Conservation (phyloP, 768 basidiomycete genomes). For the Chiua virens region DNA sequence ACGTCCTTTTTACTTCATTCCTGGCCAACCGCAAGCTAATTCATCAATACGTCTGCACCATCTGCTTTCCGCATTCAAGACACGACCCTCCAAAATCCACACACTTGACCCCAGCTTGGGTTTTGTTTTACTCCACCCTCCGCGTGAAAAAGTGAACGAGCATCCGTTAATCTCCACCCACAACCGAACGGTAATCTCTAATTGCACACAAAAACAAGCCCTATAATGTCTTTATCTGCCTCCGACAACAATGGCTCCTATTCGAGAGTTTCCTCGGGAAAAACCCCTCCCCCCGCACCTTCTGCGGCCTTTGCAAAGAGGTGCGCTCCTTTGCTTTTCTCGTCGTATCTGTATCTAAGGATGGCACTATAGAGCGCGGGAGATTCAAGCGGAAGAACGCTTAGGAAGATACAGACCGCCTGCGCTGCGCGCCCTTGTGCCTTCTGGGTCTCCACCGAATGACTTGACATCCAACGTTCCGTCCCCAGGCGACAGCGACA, state of each 20-base stretch:
- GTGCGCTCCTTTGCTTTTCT: conserved; percentile 40
- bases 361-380: conserved; percentile 62
- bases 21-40: conserved; percentile 33
- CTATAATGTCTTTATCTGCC: conserved; percentile 92
- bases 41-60: conserved; percentile 23
- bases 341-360: conserved; percentile 20
- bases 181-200: conserved; percentile 70
- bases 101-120: conserved; percentile 17
- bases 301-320: conserved; percentile 89
- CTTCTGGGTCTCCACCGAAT: conserved; percentile 72
- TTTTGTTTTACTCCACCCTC: conserved; percentile 25
- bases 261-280: conserved; percentile 80
- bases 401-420: conserved; percentile 77
- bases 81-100: conserved; percentile 26
- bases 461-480: conserved; percentile 59
- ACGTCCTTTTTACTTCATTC: conserved; percentile 24
- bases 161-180: conserved; percentile 35
- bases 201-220: conserved; percentile 55
- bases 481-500: conserved; percentile 56
- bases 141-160: conserved; percentile 32
- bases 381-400: conserved; percentile 78
- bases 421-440: conserved; percentile 66
- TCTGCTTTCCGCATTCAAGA: conserved; percentile 26
- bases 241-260: conserved; percentile 80
- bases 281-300: conserved; percentile 87